Conservation (phyloP, 1,284 basidiomycete species). For the Leccinum variabile region DNA sequence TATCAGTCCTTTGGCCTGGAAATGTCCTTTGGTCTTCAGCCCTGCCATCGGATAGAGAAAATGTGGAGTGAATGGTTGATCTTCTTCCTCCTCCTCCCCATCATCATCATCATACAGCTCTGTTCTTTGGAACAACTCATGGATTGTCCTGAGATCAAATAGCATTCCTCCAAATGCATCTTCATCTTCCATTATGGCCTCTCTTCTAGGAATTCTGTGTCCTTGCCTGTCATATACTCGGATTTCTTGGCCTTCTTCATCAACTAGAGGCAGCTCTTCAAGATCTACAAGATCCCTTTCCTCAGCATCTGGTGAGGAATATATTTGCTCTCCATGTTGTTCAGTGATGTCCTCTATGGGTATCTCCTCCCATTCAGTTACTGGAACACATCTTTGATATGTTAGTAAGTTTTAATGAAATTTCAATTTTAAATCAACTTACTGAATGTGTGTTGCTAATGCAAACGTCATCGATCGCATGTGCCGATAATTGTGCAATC, state of each 20-base stretch:
- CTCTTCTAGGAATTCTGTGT: neutral
- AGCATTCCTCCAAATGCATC: slow-evolving; percentile 3
- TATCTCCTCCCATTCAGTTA: neutral
- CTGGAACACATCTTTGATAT: neutral
- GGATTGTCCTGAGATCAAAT: neutral
- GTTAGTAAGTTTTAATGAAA: too few species aligned
- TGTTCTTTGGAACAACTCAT: slow-evolving; percentile 2
- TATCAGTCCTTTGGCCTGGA: slow-evolving; percentile 4
- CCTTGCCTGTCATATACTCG: neutral
- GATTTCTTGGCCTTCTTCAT: neutral
- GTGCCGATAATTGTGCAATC: neutral
- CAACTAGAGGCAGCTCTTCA: neutral
- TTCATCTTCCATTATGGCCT: neutral
- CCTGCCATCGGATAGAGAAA: slow-evolving; percentile 10
- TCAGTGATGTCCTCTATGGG: neutral
- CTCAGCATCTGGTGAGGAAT: neutral
- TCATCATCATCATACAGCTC: too few species aligned
- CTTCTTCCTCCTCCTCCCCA: too few species aligned
- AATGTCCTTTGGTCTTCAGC: slow-evolving; percentile 1
- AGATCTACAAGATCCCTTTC: neutral
- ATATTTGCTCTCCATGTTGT: neutral
- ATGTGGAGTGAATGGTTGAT: neutral
- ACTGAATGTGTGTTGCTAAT: slow-evolving; percentile 9
- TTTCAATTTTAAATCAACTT: neutral
- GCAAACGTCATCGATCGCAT: slow-evolving; percentile 4